Base-by-base conservation (phyloP, 345 rosid species). In the Eucalyptus regnans region DNA sequence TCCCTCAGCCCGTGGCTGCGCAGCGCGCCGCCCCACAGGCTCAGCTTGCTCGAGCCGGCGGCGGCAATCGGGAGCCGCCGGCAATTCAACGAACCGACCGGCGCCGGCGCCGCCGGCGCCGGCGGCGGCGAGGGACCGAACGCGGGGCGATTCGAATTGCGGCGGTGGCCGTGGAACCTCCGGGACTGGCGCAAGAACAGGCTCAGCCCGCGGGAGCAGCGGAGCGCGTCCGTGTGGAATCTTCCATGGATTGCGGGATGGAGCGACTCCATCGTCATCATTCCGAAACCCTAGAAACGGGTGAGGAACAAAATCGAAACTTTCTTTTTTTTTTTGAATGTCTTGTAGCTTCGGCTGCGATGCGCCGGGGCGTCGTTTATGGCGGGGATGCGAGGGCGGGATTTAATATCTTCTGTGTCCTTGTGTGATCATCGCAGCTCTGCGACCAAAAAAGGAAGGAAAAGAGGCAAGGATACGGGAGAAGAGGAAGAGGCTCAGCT, bases 11-110 rank as follows among this genome's bases (percentile, higher is more conserved):
- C 91, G 89, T 89, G 87, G 43, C 56, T 94, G 87, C 89, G 87
- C 79, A 91, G 90, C 68, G 93, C 81, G 25, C 93, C 91, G 41
- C 91, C 90, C 87, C 93, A 94, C 11, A 92, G 89, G 90, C 86
- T 89, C 81, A 90, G 64, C 43, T 51, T 89, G 5, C 88, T 54
- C 31, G 52, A 89, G 86, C 60, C 88, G 71, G 48, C 90, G 87
- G 11, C 0, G 27, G 33, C 50, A 23, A 81, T 20, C n/a, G 86
- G 80, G 14, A 66, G 88, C 12, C 43, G 83, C 83, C 83, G 48
- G 43, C 46, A 76, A 76, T 76, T 11, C 83, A 41, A 76, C 62
- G 46, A 52, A 18, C 58, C 58, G 58, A 52, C 58, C 58, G 56
- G 4, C 56, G 8, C 1, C 54, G 20, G 1, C 17, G 33, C 44